Base-by-base conservation (phyloP, 106 monocot species). In the Dendrobium catenatum region DNA sequence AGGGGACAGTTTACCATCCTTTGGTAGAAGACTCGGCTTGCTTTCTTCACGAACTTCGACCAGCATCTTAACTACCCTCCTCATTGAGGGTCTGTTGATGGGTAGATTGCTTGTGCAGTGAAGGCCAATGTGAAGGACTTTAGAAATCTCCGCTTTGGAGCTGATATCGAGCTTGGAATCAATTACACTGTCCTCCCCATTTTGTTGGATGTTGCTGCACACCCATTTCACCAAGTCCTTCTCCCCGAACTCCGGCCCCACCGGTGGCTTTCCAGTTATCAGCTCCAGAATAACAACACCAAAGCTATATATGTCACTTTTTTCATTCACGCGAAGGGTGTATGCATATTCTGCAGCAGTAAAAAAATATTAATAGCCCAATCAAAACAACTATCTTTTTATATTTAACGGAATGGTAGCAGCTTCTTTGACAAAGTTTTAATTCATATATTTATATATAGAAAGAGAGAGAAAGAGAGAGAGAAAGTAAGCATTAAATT, bases 41-140 rank as follows among this genome's bases (percentile, higher is more conserved):
- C 64, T 74, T 33, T 80, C 77, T 13, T n/a, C 18, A 29, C 43
- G 44, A 6, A 86, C 82, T 66, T 94, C 91, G 13, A 86, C 79
- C 77, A 94, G 85, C 93, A 95, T 90, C 85, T 95, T 95, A 16
- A 93, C 95, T 1, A 93, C 91, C 68, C 86, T 86, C n/a, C 90
- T 76, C 95, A 95, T 95, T 0, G 90, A 82, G 0, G 95, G 95
- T 1, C 95, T 82, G 81, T 91, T 95, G 81, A 95, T 95, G 1
- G 93, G 95, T 16, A 93, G 89, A 22, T 84, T 64, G 80, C 88
- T 90, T 13, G 95, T 83, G 81, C 95, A 95, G 37, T 84, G 87
- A 4, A 95, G 82, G 15, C 88, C 93, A 18, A 95, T 86, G 72
- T 87, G 82, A 47, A 95, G 86, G 15, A 95, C 91, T 78, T 79